phyloP scores from a whole-genome alignment of 768 basidiomycete genomes.

The Trametes cubensis region DNA sequence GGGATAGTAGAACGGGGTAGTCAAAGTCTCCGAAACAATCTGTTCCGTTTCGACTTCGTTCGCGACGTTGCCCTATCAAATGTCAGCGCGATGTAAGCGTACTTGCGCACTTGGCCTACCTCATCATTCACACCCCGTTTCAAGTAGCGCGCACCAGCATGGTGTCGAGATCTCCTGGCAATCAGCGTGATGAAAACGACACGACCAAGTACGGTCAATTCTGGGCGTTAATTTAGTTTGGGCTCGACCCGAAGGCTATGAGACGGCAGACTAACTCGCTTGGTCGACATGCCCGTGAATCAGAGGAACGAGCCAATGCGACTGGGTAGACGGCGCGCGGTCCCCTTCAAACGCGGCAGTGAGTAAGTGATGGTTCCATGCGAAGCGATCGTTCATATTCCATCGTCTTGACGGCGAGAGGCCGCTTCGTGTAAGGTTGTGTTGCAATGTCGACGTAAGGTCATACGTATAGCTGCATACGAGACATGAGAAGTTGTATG shows the following conservation, averaged over 20 bases:
- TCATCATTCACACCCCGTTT: conserved; percentile 95
- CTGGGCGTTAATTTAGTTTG: conserved; percentile 45
- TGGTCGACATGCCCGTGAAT: conserved; percentile 98
- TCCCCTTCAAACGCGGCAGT: conserved; percentile 60
- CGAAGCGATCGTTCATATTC: conserved; percentile 84
- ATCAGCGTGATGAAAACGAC: conserved; percentile 94
- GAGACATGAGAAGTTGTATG: background rate
- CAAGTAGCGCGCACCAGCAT: conserved; percentile 92
- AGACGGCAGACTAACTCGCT: conserved; percentile 73
- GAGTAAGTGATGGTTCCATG: conserved; percentile 94
- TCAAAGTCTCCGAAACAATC: conserved; percentile 88
- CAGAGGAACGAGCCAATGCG: conserved; percentile 87
- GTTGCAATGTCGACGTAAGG: conserved; percentile 92
- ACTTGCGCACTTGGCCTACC: conserved; percentile 43
- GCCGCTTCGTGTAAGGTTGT: conserved; percentile 73
- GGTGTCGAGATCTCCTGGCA: conserved; percentile 90
- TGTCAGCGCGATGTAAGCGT: background rate
- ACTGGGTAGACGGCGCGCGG: conserved; percentile 45
- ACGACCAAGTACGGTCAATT: conserved; percentile 86
- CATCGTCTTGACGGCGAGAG: conserved; percentile 49
- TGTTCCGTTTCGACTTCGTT: conserved; percentile 99
- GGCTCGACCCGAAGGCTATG: background rate
- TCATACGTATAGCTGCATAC: conserved; percentile 87
- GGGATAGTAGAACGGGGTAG: conserved; percentile 87
- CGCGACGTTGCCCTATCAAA: conserved; percentile 85